Percentiles rank a stretch among this genome's conserved stretches.
phyloP scores from a whole-genome alignment of 352 stramenopile genomes.

The Pythium dissotocum region DNA sequence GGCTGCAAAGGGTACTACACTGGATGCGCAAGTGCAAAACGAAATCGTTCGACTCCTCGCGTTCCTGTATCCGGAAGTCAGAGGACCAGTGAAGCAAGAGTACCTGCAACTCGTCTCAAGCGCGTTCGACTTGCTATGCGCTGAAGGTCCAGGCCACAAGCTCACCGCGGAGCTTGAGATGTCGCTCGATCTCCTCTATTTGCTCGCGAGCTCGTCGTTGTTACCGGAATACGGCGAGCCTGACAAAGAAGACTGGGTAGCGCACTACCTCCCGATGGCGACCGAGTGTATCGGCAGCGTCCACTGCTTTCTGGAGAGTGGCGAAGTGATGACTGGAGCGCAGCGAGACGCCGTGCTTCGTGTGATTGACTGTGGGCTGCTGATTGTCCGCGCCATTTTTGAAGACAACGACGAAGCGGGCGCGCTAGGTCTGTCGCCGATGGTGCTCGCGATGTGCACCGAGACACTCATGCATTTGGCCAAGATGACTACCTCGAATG shows the following conservation, averaged over 20 bases:
- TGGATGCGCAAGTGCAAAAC: constrained; percentile 33
- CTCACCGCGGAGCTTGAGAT: constrained; percentile 40
- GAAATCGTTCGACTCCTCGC: constrained; percentile 48
- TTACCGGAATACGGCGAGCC: constrained; percentile 41
- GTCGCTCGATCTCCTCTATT: constrained; percentile 49
- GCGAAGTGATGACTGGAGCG: constrained; percentile 11
- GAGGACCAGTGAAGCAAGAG: constrained; percentile 37
- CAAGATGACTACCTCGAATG: constrained; percentile 14
- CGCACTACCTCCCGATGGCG: constrained; percentile 59
- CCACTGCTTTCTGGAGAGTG: constrained; percentile 45
- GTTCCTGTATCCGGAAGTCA: constrained; percentile 46
- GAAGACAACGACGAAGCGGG: constrained; percentile 48
- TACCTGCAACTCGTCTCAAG: constrained; percentile 47
- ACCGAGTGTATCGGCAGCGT: constrained; percentile 71
- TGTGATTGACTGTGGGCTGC: constrained; percentile 57
- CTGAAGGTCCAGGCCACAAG: constrained; percentile 52
- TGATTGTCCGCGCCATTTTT: constrained; percentile 55
- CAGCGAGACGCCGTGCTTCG: constrained; percentile 44
- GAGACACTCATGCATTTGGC: constrained; percentile 56
- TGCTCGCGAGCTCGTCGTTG: constrained; percentile 39
- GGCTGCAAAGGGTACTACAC: constrained; percentile 15
- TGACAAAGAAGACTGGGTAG: constrained; percentile 59
- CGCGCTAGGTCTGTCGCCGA: constrained; percentile 38
- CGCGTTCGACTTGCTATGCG: constrained; percentile 51
- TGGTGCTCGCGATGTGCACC: constrained; percentile 55